A percentile compares a stretch with the other conserved stretches of the same genome.
phyloP scores from a whole-genome alignment of 2,329 filamentous ascomycete genomes.

The Byssoonygena ceratinophila region DNA sequence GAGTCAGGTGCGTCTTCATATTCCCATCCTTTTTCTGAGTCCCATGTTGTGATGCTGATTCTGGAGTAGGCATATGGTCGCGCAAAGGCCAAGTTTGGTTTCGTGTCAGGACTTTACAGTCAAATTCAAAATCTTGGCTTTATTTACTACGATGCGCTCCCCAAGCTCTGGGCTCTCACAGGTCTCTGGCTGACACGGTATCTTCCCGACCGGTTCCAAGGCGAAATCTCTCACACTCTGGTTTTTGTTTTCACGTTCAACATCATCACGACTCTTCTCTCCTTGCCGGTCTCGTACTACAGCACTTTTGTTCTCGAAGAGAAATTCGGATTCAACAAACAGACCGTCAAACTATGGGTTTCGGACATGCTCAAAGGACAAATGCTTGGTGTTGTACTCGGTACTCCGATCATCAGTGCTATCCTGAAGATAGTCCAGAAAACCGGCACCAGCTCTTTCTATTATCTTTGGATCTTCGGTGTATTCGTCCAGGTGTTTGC shows the following conservation, averaged over 20 bases:
- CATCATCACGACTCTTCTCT: slow-evolving; percentile 66
- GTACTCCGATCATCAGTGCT: slow-evolving; percentile 77
- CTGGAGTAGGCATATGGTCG: slow-evolving; percentile 71
- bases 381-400: slow-evolving; percentile 65
- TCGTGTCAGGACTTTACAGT: slow-evolving; percentile 69
- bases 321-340: slow-evolving; percentile 98
- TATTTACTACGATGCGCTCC: slow-evolving; percentile 82
- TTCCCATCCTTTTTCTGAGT: background rate
- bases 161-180: slow-evolving; percentile 77
- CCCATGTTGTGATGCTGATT: background rate
- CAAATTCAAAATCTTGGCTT: slow-evolving; percentile 82
- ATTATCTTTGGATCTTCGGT: slow-evolving; percentile 92
- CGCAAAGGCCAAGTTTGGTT: slow-evolving; percentile 83
- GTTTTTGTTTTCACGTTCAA: slow-evolving; percentile 84
- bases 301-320: slow-evolving; percentile 93
- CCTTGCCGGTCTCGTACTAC: slow-evolving; percentile 75
- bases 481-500: slow-evolving; percentile 83
- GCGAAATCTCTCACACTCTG: slow-evolving; percentile 88
- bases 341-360: slow-evolving; percentile 78
- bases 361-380: slow-evolving; percentile 88
- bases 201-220: slow-evolving; percentile 62
- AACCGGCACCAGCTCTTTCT: slow-evolving; percentile 91
- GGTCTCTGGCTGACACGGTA: slow-evolving; percentile 63
- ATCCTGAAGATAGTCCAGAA: slow-evolving; percentile 91
- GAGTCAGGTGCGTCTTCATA: slow-evolving; percentile 51